Evolutionary conservation across 2,329 filamentous ascomycete species (phyloP), one percentile per base, ranked within the genome.

Genomic region (Colletotrichum gloeosporioides): DNA sequence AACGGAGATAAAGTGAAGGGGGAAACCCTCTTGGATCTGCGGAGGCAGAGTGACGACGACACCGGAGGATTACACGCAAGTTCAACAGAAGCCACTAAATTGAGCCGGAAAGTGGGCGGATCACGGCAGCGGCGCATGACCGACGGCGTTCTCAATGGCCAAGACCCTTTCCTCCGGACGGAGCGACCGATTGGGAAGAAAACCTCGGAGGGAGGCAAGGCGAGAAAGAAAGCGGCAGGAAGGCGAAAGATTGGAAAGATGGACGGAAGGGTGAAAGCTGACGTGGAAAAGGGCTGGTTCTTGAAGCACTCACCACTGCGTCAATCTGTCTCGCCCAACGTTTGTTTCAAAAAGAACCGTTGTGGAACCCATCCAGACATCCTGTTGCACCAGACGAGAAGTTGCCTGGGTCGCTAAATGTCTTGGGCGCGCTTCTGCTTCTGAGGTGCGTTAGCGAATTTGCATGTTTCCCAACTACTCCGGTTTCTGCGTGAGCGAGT

Each of bases 51-150:
- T 55, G 69, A 71, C 59, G 63, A 34, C 70, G 69, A 49, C 63
- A 57, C 18, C 55, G 44, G 29, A 53, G 18, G 59, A 32, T 61
- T 61, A 31, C 27, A 67, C 36, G 53, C 44, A n/a, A n/a, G n/a
- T n/a, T n/a, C n/a, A 66, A 36, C 59, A 69, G 15, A 4, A 61
- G 53, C 53, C 55, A 49, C 67, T 32, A 44, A 61, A 27, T 61
- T 39, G 27, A 22, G 34, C 70, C 70, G 74, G 74, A 27, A 76
- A 61, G 74, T 73, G 70, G 74, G 64, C 70, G 70, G 57, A 49
- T 32, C 32, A 59, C 59, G 25, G 57, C 18, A 66, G 31, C 73
- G 73, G 62, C 69, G 66, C 66, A 64, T 74, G 66, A 70, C 66
- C 66, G 66, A 74, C 55, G 22, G 69, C 63, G 57, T 44, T 1